These are phyloP conservation scores for Phytopythium helicoides DNA, from an alignment of 352 stramenopile species.

Conservation along the genomic window DNA sequence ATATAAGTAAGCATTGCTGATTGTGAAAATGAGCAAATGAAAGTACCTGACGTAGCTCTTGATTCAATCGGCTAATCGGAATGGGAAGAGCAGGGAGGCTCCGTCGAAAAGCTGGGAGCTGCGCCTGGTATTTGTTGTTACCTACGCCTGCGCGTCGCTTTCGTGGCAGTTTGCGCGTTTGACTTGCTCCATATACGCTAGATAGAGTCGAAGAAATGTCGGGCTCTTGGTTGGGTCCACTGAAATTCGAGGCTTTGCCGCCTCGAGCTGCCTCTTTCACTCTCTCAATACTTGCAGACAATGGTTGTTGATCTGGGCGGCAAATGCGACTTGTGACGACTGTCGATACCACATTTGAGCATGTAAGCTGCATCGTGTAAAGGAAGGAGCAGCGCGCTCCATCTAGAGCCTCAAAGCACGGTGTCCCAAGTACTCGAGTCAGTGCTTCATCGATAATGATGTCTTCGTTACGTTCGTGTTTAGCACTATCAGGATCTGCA, in stretches of 20 bases:
- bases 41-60: slow-evolving; percentile 30
- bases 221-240: slow-evolving; percentile 2
- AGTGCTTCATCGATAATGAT: slow-evolving; percentile 32
- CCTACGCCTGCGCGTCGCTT: slow-evolving; percentile 5
- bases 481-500: background rate
- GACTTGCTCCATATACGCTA: slow-evolving; percentile 3
- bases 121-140: slow-evolving; percentile 31
- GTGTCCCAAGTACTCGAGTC: slow-evolving; percentile 17
- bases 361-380: slow-evolving; percentile 57
- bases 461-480: background rate
- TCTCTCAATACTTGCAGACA: background rate
- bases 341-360: slow-evolving; percentile 63
- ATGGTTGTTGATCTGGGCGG: background rate
- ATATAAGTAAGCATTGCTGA: background rate
- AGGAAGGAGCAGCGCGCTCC: slow-evolving; percentile 32
- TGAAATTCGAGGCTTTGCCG: background rate
- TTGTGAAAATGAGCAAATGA: background rate
- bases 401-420: slow-evolving; percentile 41
- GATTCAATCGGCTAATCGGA: slow-evolving; percentile 42
- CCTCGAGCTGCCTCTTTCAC: slow-evolving; percentile 2
- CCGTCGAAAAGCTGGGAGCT: slow-evolving; percentile 46
- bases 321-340: slow-evolving; percentile 39
- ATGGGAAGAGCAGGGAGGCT: slow-evolving; percentile 54
- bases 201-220: background rate
- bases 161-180: slow-evolving; percentile 7